These are phyloP conservation scores for Ensete glaucum DNA, from an alignment of 176 grass and related monocot genomes.

Conservation along the genomic window DNA sequence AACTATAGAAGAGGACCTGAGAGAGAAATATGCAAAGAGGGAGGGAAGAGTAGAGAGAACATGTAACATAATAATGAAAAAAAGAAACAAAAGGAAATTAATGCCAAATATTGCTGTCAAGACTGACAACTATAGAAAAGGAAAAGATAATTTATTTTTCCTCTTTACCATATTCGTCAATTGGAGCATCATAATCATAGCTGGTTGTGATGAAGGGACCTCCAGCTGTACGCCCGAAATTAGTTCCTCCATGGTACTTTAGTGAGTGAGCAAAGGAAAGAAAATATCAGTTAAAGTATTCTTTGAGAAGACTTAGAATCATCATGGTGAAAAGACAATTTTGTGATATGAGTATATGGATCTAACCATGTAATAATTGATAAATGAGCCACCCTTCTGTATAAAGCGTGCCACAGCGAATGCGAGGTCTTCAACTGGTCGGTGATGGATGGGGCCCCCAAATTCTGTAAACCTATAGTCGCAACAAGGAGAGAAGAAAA, in stretches of 20 bases:
- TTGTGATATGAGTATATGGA: background rate
- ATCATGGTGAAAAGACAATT: background rate
- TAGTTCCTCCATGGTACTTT: slow-evolving; percentile 98
- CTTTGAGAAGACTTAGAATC: background rate
- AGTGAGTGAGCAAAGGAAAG: slow-evolving; percentile 25
- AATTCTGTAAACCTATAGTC: slow-evolving; percentile 84
- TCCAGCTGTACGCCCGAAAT: slow-evolving; percentile 89
- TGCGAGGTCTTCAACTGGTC: slow-evolving; percentile 87
- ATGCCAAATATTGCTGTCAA: background rate
- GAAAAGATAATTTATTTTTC: slow-evolving; percentile 5
- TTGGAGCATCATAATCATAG: slow-evolving; percentile 98
- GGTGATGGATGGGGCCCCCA: slow-evolving; percentile 75
- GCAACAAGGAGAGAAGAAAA: background rate
- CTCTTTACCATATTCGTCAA: slow-evolving; percentile 90
- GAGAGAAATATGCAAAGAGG: no score
- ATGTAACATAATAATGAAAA: background rate
- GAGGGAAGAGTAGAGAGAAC: no score
- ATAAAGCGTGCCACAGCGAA: slow-evolving; percentile 88
- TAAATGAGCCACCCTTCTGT: slow-evolving; percentile 96
- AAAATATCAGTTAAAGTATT: slow-evolving; percentile 6
- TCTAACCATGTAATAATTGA: slow-evolving; percentile 98
- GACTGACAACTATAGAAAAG: background rate
- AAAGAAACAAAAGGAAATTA: background rate
- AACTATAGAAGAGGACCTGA: no score
- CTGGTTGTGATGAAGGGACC: slow-evolving; percentile 97